Evolutionary conservation across 441 rosid genomes (phyloP), one percentile per base, ranked within the genome.

Genomic region (Adansonia madagascariensis): DNA sequence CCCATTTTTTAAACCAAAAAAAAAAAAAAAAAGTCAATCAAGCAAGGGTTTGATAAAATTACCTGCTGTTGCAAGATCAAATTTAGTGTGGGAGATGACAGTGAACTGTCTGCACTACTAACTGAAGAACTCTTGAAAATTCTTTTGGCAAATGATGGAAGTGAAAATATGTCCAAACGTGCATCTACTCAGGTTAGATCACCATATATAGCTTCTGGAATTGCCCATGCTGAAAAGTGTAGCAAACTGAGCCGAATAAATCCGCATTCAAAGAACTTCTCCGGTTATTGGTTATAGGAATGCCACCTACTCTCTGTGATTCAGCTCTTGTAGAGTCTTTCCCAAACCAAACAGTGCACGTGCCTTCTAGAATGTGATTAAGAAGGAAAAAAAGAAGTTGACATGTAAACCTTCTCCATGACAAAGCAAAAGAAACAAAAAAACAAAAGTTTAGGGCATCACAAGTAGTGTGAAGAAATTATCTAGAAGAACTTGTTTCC

Each of bases 1-100:
- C 14, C 59, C 20, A 6, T 60, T 35, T 35, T 35, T 35, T 35
- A 35, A 35, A 35, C 41, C 2, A 31, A 31, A 12, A 44, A 41
- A 6, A 31, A 12, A 44, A 41, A 6, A 67, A 57, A 74, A 14
- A 14, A 6, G 8, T 49, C 8, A 46, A 31, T 35, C 57, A 18
- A 43, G 15, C 22, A 22, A 75, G 41, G 43, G 8, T 3, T 18
- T 6, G 47, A 66, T 64, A 20, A 72, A 39, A 31, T 53, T 86
- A 92, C 97, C 97, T 91, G 97, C 73, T 94, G 98, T 76, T 91
- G 97, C 77, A 94, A 85, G 71, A 89, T 89, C 75, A 91, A 83
- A 83, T 85, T 90, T 53, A 92, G 85, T 82, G 84, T 91, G 6
- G 97, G 98, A 75, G 90, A 88, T 61, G 91, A 84, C 55, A 82